These are phyloP conservation scores for Fraxinus excelsior DNA, from an alignment of 257 asterid species.

Conservation along the genomic window DNA sequence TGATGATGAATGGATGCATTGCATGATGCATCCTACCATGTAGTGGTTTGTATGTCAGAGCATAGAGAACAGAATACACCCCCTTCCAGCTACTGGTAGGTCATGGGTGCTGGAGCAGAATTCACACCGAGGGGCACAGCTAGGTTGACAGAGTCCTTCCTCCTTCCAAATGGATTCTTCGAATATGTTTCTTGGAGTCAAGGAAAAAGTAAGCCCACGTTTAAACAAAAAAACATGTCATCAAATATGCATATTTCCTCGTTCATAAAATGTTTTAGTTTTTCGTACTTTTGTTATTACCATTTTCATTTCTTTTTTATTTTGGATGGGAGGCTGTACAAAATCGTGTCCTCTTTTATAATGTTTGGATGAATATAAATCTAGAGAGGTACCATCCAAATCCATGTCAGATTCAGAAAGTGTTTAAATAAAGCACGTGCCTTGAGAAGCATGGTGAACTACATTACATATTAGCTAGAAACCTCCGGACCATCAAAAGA, in stretches of 20 bases:
- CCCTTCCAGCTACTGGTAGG: slow-evolving; percentile 91
- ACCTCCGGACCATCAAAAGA: not conserved
- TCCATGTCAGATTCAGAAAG: not conserved
- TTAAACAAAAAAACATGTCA: slow-evolving; percentile 11
- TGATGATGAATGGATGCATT: not conserved
- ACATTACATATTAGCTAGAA: not conserved
- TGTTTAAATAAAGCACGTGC: not conserved
- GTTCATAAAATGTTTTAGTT: not conserved
- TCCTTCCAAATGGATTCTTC: slow-evolving; percentile 95
- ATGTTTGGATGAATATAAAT: not conserved
- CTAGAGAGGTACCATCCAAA: not conserved
- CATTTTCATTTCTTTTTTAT: not conserved
- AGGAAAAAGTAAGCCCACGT: slow-evolving; percentile 33
- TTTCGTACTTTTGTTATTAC: not conserved
- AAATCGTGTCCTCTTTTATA: not conserved
- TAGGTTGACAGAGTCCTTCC: slow-evolving; percentile 68
- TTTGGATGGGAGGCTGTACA: not conserved
- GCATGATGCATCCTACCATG: slow-evolving; percentile 34
- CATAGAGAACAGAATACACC: slow-evolving; percentile 73
- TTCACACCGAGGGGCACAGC: slow-evolving; percentile 50
- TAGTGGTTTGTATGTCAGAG: slow-evolving; percentile 59
- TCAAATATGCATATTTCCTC: not conserved
- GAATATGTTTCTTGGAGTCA: slow-evolving; percentile 81
- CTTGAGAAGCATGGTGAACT: not conserved
- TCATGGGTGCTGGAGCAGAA: slow-evolving; percentile 65